phyloP scores from a whole-genome alignment of 2,329 filamentous ascomycete genomes.

The Eutypa lata region DNA sequence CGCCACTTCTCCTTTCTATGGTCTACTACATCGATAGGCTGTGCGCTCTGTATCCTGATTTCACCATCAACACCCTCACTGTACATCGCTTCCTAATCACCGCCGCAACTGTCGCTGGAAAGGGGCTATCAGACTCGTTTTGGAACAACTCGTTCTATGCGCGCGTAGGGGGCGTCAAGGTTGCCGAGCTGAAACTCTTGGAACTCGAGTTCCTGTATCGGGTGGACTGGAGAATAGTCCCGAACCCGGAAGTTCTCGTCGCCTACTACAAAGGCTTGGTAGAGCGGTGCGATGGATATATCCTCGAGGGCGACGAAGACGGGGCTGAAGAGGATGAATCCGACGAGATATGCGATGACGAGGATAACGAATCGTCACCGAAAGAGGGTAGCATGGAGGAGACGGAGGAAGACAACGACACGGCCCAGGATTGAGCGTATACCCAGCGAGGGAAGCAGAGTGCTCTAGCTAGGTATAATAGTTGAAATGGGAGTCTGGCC shows the following conservation, averaged over 20 bases:
- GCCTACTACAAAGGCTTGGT: slow-evolving; percentile 92
- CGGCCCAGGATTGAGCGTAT: background rate
- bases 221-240: slow-evolving; percentile 95
- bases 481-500: too few species aligned
- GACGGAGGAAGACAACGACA: background rate
- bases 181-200: slow-evolving; percentile 83
- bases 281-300: slow-evolving; percentile 58
- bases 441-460: too few species aligned
- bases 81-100: slow-evolving; percentile 97
- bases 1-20: slow-evolving; percentile 94
- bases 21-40: slow-evolving; percentile 98
- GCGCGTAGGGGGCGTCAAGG: slow-evolving; percentile 84
- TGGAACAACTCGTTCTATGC: slow-evolving; percentile 99
- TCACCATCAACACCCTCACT: slow-evolving; percentile 93
- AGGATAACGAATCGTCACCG: slow-evolving; percentile 24
- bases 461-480: too few species aligned
- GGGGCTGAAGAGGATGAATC: slow-evolving; percentile 25
- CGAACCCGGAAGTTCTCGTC: slow-evolving; percentile 86
- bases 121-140: slow-evolving; percentile 93
- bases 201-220: slow-evolving; percentile 91
- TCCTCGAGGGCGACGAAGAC: slow-evolving; percentile 39
- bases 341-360: slow-evolving; percentile 31
- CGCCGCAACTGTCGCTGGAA: slow-evolving; percentile 90
- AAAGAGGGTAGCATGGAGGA: background rate
- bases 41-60: slow-evolving; percentile 87